These are phyloP conservation scores for Penicillium decumbens DNA, from an alignment of 2,329 filamentous ascomycete genomes.

Conservation along the genomic window DNA sequence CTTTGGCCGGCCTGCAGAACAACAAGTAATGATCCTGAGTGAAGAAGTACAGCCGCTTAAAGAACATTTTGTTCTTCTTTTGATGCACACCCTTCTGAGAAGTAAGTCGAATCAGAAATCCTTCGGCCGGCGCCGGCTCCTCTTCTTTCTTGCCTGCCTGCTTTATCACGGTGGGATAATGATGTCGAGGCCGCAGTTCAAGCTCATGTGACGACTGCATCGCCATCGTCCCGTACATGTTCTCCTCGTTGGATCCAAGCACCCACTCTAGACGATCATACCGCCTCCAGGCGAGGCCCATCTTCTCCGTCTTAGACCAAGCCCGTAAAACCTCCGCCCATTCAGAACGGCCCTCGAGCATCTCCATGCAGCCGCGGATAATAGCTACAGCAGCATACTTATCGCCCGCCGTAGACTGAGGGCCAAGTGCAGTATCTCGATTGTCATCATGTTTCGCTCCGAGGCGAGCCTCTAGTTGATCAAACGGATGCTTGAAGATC, in stretches of 20 bases:
- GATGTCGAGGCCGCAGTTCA: slow-evolving; percentile 60
- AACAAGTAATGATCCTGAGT: slow-evolving; percentile 60
- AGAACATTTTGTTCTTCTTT: slow-evolving; percentile 57
- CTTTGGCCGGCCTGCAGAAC: slow-evolving; percentile 58
- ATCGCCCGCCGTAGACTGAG: slow-evolving; percentile 44
- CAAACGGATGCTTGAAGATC: slow-evolving; percentile 57
- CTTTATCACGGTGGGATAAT: slow-evolving; percentile 55
- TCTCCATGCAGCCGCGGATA: slow-evolving; percentile 54
- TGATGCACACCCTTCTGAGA: slow-evolving; percentile 58
- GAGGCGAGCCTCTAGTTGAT: slow-evolving; percentile 44
- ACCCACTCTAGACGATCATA: slow-evolving; percentile 67
- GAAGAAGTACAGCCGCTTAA: slow-evolving; percentile 62
- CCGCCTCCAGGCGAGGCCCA: slow-evolving; percentile 64
- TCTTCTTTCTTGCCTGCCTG: slow-evolving; percentile 41
- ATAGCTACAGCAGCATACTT: slow-evolving; percentile 54
- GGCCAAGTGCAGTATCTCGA: slow-evolving; percentile 41
- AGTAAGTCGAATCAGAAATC: slow-evolving; percentile 61
- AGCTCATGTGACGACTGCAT: slow-evolving; percentile 64
- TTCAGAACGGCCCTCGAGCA: slow-evolving; percentile 54
- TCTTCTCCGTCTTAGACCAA: slow-evolving; percentile 56
- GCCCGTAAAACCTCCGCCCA: slow-evolving; percentile 56
- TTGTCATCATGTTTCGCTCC: slow-evolving; percentile 39
- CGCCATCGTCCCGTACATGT: slow-evolving; percentile 65
- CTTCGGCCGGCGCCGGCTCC: slow-evolving; percentile 61
- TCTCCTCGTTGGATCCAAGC: slow-evolving; percentile 60